Base-by-base conservation (phyloP, 768 basidiomycete genomes). In the Suillus alpinus region DNA sequence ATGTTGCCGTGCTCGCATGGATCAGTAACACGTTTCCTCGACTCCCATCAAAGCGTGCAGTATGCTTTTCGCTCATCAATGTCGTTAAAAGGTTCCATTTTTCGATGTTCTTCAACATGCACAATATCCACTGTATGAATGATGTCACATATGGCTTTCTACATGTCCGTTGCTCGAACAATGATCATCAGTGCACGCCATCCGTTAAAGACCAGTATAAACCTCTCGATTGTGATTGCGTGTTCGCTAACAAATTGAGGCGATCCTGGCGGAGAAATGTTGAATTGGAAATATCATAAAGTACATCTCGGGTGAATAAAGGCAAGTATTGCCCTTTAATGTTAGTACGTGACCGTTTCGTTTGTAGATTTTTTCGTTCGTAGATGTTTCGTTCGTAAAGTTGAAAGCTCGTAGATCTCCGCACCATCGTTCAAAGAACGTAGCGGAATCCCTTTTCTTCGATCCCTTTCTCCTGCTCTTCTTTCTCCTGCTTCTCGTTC, bases 1-100 rank as follows among this genome's bases (percentile, higher is more conserved):
- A 84, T 92, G 64, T 81, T 82, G 63, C 86, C 26, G 86, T 89
- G 65, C 64, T 73, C 64, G 75, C 80, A n/a, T 83, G 82, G 83
- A 76, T 83, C 62, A 79, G 76, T 59, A 83, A 78, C 65, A 79
- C 80, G 26, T 80, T 95, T 74, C 86, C 91, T 36, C 85, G 87
- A 20, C 87, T 93, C 10, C 85, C 92, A 1, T 85, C 88, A 34
- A 95, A 95, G 73, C 87, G 94, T 23, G 91, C 93, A 3, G 89
- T 94, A n/a, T 88, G 87, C 16, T 77, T 95, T 47, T 91, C 92
- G 1, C 73, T 91, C 60, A 84, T 93, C 67, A 93, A 95, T 71
- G 85, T 13, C 9, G 23, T 57, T 53, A 18, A 23, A 26, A 26
- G 26, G 26, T 26, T 26, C 26, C 26, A 26, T 26, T 26, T 26